Conservation (phyloP, 2,329 filamentous ascomycete genomes). For the Epichloe festucae region DNA sequence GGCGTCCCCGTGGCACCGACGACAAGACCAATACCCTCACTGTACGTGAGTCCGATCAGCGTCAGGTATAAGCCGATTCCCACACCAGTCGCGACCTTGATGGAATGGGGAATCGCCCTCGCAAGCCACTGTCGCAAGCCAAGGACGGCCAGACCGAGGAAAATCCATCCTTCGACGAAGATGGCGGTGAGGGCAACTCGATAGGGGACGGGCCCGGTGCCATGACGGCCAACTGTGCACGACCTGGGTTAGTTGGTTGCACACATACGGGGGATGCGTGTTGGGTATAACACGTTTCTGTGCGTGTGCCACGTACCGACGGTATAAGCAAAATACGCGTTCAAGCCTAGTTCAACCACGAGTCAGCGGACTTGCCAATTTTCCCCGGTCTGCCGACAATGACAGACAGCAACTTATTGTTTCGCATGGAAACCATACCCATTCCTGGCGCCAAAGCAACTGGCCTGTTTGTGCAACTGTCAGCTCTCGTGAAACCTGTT, state of each 20-base stretch:
- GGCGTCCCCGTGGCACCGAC: conserved; percentile 57
- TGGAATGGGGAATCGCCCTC: conserved; percentile 66
- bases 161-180: conserved; percentile 79
- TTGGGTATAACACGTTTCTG: conserved; percentile 7
- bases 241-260: conserved; percentile 5
- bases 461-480: conserved; percentile 13
- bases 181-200: conserved; percentile 69
- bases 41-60: conserved; percentile 64
- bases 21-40: conserved; percentile 68
- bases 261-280: not conserved
- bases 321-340: conserved; percentile 77
- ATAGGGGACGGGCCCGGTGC: conserved; percentile 60
- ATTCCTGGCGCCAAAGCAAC: conserved; percentile 30
- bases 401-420: not conserved
- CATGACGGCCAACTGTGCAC: conserved; percentile 54
- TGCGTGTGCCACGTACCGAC: conserved; percentile 17
- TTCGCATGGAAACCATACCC: conserved; percentile 16
- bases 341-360: conserved; percentile 38
- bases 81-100: conserved; percentile 77
- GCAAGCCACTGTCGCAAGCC: conserved; percentile 84
- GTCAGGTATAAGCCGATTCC: conserved; percentile 77
- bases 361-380: not conserved
- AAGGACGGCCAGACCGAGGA: conserved; percentile 64
- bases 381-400: not conserved
- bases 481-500: conserved; percentile 1